Conservation (phyloP, 768 basidiomycete species). For the Suillus subalutaceus region DNA sequence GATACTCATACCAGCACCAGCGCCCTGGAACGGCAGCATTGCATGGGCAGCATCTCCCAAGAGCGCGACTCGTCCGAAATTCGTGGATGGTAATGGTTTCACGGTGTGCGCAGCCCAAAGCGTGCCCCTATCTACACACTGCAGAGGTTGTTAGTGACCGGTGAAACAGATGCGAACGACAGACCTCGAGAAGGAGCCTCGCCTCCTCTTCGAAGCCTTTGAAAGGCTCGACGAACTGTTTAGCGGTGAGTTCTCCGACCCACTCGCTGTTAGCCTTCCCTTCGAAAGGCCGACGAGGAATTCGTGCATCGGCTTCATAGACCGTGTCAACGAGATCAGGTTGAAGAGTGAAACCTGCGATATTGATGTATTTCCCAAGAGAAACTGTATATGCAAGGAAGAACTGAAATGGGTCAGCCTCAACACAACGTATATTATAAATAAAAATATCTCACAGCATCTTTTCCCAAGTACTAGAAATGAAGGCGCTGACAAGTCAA, state of each 20-base stretch:
- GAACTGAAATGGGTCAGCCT: slow-evolving; percentile 42
- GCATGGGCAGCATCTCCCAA: slow-evolving; percentile 47
- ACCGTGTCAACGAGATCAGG: slow-evolving; percentile 55
- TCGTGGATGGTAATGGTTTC: slow-evolving; percentile 51
- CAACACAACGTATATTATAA: neutral
- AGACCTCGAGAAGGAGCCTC: slow-evolving; percentile 55
- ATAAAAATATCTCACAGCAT: slow-evolving; percentile 38
- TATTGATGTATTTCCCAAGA: slow-evolving; percentile 59
- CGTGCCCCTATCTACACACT: slow-evolving; percentile 57
- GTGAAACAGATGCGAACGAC: slow-evolving; percentile 15
- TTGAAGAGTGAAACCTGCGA: slow-evolving; percentile 57
- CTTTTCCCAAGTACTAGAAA: slow-evolving; percentile 58
- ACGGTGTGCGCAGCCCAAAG: slow-evolving; percentile 69
- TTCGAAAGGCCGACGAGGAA: slow-evolving; percentile 19
- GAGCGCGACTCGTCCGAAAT: slow-evolving; percentile 53
- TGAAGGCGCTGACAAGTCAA: neutral
- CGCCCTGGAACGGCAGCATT: slow-evolving; percentile 46
- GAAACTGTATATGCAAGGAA: slow-evolving; percentile 65
- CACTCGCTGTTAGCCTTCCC: slow-evolving; percentile 44
- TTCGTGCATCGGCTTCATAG: slow-evolving; percentile 27
- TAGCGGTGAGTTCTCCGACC: slow-evolving; percentile 48
- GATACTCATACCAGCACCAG: slow-evolving; percentile 47
- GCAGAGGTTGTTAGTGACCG: slow-evolving; percentile 8
- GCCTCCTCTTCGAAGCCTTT: slow-evolving; percentile 63
- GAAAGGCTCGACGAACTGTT: slow-evolving; percentile 50